Evolutionary conservation across 1,284 basidiomycete genomes (phyloP).

Genomic region (Tilletia indica): DNA sequence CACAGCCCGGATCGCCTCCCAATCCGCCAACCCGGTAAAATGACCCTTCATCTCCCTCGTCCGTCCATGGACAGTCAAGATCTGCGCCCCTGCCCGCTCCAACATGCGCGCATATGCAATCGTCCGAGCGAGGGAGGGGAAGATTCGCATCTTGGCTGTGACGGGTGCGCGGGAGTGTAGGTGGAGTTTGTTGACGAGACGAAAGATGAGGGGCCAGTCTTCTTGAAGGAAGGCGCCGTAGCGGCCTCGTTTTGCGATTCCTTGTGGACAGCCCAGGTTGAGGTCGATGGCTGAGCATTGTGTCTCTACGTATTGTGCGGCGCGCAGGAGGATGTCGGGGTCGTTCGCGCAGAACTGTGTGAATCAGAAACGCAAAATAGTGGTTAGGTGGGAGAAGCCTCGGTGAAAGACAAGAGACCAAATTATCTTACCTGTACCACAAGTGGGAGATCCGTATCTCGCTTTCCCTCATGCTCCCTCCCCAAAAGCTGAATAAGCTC

Average conservation of each 20-base stretch:
- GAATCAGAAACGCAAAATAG: not conserved
- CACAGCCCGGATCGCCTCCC: conserved; percentile 75
- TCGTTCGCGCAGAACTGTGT: conserved; percentile 82
- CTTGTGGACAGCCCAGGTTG: conserved; percentile 88
- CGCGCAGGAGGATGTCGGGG: conserved; percentile 65
- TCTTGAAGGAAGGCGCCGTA: conserved; percentile 93
- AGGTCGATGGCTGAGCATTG: conserved; percentile 80
- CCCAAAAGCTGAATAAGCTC: conserved; percentile 24
- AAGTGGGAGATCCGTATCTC: conserved; percentile 71
- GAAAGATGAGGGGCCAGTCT: conserved; percentile 73
- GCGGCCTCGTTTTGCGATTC: conserved; percentile 80
- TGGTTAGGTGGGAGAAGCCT: not conserved
- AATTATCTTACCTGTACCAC: conserved; percentile 66
- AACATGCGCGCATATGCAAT: conserved; percentile 92
- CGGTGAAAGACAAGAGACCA: not conserved
- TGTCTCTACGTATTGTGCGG: conserved; percentile 44
- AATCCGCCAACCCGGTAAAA: conserved; percentile 72
- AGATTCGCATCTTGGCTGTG: conserved; percentile 93
- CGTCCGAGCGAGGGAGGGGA: conserved; percentile 79
- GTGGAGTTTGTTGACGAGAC: conserved; percentile 60
- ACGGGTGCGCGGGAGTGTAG: conserved; percentile 80
- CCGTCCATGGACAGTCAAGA: conserved; percentile 88
- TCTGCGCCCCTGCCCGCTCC: conserved; percentile 89
- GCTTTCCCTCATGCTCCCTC: conserved; percentile 64
- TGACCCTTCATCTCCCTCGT: conserved; percentile 88